Percentiles rank a stretch among this genome's conserved stretches.
phyloP scores from a whole-genome alignment of 345 rosid species.

The Salix arbutifolia region DNA sequence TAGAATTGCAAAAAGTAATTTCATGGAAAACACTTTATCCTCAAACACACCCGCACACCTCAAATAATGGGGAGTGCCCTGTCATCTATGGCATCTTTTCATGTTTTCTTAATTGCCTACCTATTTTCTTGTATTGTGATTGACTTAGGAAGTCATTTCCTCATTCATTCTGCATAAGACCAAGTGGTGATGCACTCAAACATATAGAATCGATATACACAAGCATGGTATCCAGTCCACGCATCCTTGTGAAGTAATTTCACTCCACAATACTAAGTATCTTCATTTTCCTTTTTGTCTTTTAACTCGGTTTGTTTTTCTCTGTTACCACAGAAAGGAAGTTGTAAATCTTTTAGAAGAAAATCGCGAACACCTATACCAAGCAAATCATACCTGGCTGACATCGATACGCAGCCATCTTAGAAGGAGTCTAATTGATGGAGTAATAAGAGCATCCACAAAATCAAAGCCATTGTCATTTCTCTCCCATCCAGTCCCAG shows the following conservation, averaged over 20 bases:
- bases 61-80: background rate
- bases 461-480: slow-evolving; percentile 56
- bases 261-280: background rate
- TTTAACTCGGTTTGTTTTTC: background rate
- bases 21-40: background rate
- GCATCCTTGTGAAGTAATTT: background rate
- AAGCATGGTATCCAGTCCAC: background rate
- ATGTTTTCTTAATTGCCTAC: background rate
- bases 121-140: background rate
- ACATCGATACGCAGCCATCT: slow-evolving; percentile 63
- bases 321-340: slow-evolving; percentile 46
- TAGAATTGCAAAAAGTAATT: background rate
- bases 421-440: slow-evolving; percentile 60
- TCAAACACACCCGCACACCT: background rate
- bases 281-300: background rate
- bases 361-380: slow-evolving; percentile 59
- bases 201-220: background rate
- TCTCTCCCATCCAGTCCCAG: slow-evolving; percentile 80
- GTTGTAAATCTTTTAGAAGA: slow-evolving; percentile 62
- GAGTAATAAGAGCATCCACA: slow-evolving; percentile 51
- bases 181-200: background rate
- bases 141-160: background rate
- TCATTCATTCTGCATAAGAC: background rate
- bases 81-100: background rate
- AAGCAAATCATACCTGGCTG: slow-evolving; percentile 84